Base-by-base conservation (phyloP, 75 land plant genomes). In the Cryptomeria japonica region DNA sequence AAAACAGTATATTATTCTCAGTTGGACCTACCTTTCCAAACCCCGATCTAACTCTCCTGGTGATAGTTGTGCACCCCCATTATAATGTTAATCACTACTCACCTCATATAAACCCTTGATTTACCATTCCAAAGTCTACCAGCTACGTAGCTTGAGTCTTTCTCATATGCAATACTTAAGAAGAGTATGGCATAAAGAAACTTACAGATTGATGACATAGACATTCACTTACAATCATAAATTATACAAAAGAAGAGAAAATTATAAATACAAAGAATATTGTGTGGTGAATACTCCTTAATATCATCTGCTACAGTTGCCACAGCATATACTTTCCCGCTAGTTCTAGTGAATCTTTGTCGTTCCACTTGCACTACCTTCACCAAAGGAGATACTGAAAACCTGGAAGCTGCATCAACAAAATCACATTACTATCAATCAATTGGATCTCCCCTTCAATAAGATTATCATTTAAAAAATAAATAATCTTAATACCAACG, bases 331-430 rank as follows among this genome's bases (percentile, higher is more conserved):
- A 34, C 37, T 73, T 73, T 73, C 37, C 77, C 77, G 34, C 13
- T 13, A 73, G 37, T 32, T 73, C 34, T 73, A 32, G 8, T 34
- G 37, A 32, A 34, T 73, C 37, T 73, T 73, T 73, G 37, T 32
- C 3, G 77, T 32, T 73, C 37, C 77, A 73, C 77, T 73, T 73
- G 12, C 32, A 73, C 77, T 73, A 73, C 37, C 77, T 73, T 73
- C 77, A 32, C 37, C 77, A 73, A 73, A 73, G 77, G 37, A 73
- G 77, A 73, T 34, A 13, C 77, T 73, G 32, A 73, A 32, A 73
- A 73, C 37, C 34, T 32, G 37, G 77, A 73, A 34, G 37, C 77
- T 73, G 77, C 77, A 73, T 73, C 77, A 73, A 73, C 77, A 73
- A 73, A 32, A 73, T 34, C 77, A 34, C 37, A 32, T 73, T 31